Evolutionary conservation across 2,329 filamentous ascomycete genomes (phyloP), one percentile per base, ranked within the genome.

Genomic region (Neonectria sp.): DNA sequence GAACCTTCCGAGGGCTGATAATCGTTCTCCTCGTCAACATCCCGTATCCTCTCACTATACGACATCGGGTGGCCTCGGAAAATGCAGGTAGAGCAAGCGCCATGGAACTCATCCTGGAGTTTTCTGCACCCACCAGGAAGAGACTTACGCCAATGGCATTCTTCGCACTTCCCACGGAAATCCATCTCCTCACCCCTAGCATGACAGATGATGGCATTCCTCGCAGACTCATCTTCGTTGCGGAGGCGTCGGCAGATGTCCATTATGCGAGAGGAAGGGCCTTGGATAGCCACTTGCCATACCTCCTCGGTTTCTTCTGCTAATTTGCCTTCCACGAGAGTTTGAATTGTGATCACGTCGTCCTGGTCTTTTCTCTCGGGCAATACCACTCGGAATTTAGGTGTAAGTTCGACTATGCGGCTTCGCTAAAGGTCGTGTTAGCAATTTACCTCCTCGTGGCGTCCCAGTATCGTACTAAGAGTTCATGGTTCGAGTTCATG

Each of bases 381-480:
- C 15, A 51, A 51, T 6, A 51, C 48, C 27, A 51, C 48, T 51
- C 27, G 27, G 48, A 51, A 51, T 51, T 51, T 13, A 51, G 48
- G 31, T 9, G 27, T 51, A 4, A 51, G 15, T 6, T 51, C 3
- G 15, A 51, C 48, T 51, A 51, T 51, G 6, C 15, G 6, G 27
- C 27, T 51, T 51, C 13, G 27, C 48, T 51, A 5, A 31, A 51
- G n/a, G 31, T 3, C 17, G 31, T 51, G n/a, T 51, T 51, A 51
- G 27, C 15, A 51, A 51, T 51, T 2, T 15, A 31, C 48, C 31
- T 51, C 48, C 48, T 31, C 27, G n/a, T 51, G 31, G 27, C 15
- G 6, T 51, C 48, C 24, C n/a, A 51, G 48, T 49, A 51, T 31
- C 48, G n/a, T 51, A 51, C 48, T 51, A 31, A 51, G 48, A 51